Conservation (phyloP, 2,329 filamentous ascomycete species). For the Botrytis hyacinthi region DNA sequence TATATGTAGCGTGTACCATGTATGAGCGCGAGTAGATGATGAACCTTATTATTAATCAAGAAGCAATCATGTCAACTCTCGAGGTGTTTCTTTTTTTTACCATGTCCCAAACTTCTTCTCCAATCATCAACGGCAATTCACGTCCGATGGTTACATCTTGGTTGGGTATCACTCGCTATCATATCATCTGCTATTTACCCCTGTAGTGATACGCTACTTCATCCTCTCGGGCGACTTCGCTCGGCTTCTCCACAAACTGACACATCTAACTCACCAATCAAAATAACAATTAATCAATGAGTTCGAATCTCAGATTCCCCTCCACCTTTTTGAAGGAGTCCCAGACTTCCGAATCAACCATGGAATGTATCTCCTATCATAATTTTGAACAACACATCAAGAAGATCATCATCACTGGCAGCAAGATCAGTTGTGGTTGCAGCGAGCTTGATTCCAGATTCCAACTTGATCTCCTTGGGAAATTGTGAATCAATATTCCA, state of each 20-base stretch:
- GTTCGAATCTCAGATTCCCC: constrained; percentile 12
- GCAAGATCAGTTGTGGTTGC: not conserved
- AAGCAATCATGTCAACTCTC: constrained; percentile 5
- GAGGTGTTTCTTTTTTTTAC: not conserved
- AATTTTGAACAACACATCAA: constrained; percentile 19
- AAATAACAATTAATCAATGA: constrained; percentile 5
- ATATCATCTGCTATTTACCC: constrained; percentile 7
- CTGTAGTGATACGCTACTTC: constrained; percentile 8
- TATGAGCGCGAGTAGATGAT: not conserved
- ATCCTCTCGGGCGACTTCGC: constrained; percentile 8
- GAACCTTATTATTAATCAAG: constrained; percentile 13
- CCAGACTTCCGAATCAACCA: not conserved
- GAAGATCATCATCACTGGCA: constrained; percentile 12
- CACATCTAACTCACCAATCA: constrained; percentile 17
- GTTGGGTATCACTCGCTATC: constrained; percentile 11
- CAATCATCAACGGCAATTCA: constrained; percentile 3
- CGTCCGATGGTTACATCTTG: constrained; percentile 10
- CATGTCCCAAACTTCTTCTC: not conserved
- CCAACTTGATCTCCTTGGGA: not conserved
- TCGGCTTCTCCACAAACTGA: constrained; percentile 19
- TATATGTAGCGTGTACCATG: constrained; percentile 1
- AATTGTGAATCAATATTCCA: constrained; percentile 2
- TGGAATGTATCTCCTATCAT: constrained; percentile 15
- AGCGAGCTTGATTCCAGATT: constrained; percentile 3
- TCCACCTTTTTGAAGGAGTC: constrained; percentile 13